Base-by-base conservation (phyloP, 768 basidiomycete species). In the Phylloporus rhodoxanthus region DNA sequence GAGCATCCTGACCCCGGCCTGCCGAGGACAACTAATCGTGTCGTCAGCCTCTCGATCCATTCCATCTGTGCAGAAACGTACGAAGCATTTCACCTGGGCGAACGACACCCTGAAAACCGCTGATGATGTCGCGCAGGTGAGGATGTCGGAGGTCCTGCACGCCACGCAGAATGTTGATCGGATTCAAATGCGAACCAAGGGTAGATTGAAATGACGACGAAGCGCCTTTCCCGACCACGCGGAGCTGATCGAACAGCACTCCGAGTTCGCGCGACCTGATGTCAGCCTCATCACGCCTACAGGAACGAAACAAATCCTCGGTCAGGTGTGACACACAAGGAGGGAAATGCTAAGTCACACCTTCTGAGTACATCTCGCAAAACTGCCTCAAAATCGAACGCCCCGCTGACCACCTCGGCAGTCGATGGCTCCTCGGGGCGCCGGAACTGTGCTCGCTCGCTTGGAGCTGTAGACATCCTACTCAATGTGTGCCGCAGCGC, bases 1-100 rank as follows among this genome's bases (percentile, higher is more conserved):
- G 78, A 82, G 63, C 91, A 94, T 2, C 92, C 91, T 0, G 88
- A 82, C 13, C 87, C 87, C 1, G 91, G 91, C 26, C 89, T 77
- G 20, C 91, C 91, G 21, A 93, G 77, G 10, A 92, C 91, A 14
- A 94, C 86, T 87, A 58, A 5, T 48, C 17, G 14, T 4, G 10
- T 6, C 30, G 8, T 60, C 9, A 61, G 34, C 29, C 15, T n/a
- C 13, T 4, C 20, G 1, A 15, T 17, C 17, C 0, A 1, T 43
- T n/a, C 21, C 42, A 25, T 23, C 28, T 40, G 3, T 45, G 8
- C 2, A 36, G 5, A 10, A 11, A 79, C 85, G 55, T 58, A 82
- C 89, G 72, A 5, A 82, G 73, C 82, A 85, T 85, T 55, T 85
- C 81, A 25, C 84, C 82, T 0, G 82, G 81, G 15, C 72, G 70